A percentile compares a stretch with the other conserved stretches of the same genome.
These are phyloP conservation scores for Galeopsis tetrahit DNA, from an alignment of 257 asterid genomes.

Conservation along the genomic window DNA sequence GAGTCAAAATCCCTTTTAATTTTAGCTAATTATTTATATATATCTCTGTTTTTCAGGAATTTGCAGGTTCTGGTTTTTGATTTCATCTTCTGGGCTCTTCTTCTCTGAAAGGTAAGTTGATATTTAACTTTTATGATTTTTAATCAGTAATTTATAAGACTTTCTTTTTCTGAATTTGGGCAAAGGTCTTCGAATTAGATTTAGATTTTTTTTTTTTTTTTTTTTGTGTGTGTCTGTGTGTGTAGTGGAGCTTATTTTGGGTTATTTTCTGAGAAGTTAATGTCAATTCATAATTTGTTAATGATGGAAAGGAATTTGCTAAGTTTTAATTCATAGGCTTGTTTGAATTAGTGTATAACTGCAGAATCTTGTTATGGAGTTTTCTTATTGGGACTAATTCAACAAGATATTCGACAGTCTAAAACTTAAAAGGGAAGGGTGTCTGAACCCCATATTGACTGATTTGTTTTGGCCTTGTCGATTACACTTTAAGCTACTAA, in stretches of 20 bases:
- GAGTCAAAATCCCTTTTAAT: conserved; percentile 34
- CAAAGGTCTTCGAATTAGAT: background rate
- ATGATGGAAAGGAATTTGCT: background rate
- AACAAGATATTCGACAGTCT: too few species aligned
- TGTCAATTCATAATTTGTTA: background rate
- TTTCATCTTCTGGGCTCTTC: conserved; percentile 35
- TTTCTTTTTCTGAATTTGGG: conserved; percentile 9
- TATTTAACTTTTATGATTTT: background rate
- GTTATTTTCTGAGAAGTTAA: background rate
- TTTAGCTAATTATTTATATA: conserved; percentile 8
- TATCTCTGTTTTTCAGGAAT: conserved; percentile 29
- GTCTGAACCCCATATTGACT: too few species aligned
- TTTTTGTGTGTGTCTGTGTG: background rate
- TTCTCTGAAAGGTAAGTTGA: conserved; percentile 27
- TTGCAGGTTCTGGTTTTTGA: conserved; percentile 41
- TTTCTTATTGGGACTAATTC: background rate
- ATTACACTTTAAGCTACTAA: too few species aligned
- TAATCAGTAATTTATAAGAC: conserved; percentile 7
- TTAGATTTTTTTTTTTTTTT: background rate
- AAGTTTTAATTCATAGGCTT: background rate
- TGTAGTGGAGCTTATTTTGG: background rate
- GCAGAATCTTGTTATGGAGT: background rate
- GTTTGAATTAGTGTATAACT: background rate
- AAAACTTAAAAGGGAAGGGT: too few species aligned
- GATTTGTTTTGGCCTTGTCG: too few species aligned